Conservation (phyloP, 2,329 filamentous ascomycete species). For the Calonectria multiphialidica region DNA sequence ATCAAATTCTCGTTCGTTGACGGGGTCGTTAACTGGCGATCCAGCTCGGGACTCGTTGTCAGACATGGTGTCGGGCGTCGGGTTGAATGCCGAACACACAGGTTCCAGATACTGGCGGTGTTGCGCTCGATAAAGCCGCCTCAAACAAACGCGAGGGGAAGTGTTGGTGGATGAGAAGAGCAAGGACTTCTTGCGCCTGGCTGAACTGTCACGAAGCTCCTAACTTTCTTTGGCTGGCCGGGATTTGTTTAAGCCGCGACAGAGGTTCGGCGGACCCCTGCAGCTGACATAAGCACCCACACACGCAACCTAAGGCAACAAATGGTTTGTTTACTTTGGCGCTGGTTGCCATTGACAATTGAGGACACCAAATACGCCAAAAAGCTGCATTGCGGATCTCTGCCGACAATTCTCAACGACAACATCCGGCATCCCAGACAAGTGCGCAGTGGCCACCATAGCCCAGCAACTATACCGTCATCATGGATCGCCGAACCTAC, state of each 20-base stretch:
- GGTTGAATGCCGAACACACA: neutral
- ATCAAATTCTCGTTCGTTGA: conserved; percentile 53
- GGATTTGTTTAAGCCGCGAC: conserved; percentile 32
- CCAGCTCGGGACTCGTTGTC: conserved; percentile 58
- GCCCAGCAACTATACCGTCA: conserved; percentile 18
- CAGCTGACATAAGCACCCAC: conserved; percentile 47
- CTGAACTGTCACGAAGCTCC: conserved; percentile 17
- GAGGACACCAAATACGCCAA: conserved; percentile 25
- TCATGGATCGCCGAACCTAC: conserved; percentile 67
- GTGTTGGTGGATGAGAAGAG: neutral
- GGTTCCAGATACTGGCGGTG: neutral
- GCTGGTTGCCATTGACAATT: conserved; percentile 44
- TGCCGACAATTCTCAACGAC: conserved; percentile 10
- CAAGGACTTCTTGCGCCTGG: conserved; percentile 2
- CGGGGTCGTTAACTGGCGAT: conserved; percentile 50
- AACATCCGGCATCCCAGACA: conserved; percentile 10
- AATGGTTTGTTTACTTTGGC: conserved; percentile 51
- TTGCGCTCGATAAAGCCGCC: neutral
- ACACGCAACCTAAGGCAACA: conserved; percentile 41
- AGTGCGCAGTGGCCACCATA: conserved; percentile 25
- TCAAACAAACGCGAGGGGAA: neutral
- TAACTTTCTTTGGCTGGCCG: conserved; percentile 26
- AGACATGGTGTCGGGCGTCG: conserved; percentile 53
- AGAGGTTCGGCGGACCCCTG: conserved; percentile 33
- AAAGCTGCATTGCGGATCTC: conserved; percentile 20